phyloP scores from a whole-genome alignment of 2,329 filamentous ascomycete genomes.

The Kalaharituber pfeilii region DNA sequence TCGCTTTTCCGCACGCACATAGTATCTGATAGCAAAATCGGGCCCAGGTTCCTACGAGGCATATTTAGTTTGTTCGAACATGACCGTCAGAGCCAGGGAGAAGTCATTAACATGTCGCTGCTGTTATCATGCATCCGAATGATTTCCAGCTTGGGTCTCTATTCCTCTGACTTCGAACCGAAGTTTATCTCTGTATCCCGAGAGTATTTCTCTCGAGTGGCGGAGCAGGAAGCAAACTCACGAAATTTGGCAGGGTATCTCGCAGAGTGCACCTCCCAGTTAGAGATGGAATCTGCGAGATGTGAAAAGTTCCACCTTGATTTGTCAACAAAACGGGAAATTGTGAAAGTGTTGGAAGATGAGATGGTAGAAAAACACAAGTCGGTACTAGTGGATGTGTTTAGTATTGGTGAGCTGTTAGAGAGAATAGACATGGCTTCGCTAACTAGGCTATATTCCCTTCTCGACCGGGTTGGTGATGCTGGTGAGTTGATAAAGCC shows the following conservation, averaged over 20 bases:
- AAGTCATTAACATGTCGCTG: conserved; percentile 43
- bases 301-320: conserved; percentile 72
- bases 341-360: conserved; percentile 56
- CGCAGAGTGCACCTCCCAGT: conserved; percentile 46
- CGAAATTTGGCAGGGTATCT: conserved; percentile 59
- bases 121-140: conserved; percentile 62
- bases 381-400: conserved; percentile 45
- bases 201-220: conserved; percentile 51
- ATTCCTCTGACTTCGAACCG: conserved; percentile 63
- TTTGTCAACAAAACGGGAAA: conserved; percentile 58
- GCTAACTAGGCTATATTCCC: conserved; percentile 57
- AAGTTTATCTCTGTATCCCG: conserved; percentile 51
- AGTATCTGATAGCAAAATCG: conserved; percentile 37
- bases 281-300: conserved; percentile 53
- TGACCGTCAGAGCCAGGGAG: conserved; percentile 41
- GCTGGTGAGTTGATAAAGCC: conserved; percentile 39
- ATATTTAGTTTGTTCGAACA: conserved; percentile 59
- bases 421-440: conserved; percentile 51
- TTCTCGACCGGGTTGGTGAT: conserved; percentile 52
- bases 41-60: conserved; percentile 42
- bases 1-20: conserved; percentile 51
- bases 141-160: conserved; percentile 70
- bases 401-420: conserved; percentile 55
- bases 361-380: conserved; percentile 54
- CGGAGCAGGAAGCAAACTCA: conserved; percentile 44